Conservation (phyloP, 306 rosid genomes). For the Fragaria vesca region DNA sequence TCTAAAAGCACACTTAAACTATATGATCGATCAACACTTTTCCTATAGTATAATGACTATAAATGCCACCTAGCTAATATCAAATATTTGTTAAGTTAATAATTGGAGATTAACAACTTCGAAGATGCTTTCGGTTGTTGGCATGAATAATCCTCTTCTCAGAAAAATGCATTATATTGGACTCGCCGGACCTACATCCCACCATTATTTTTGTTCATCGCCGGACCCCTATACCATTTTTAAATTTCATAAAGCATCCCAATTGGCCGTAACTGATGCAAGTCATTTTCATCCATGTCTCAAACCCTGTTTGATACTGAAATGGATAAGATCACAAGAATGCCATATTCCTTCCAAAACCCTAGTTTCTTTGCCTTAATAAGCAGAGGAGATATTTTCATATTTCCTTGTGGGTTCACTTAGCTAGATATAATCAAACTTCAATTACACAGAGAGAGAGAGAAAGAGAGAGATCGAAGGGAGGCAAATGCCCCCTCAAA, state of each 20-base stretch:
- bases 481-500: constrained; percentile 3
- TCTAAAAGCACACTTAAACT: no score
- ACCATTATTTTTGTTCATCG: background rate
- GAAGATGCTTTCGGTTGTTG: no score
- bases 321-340: constrained; percentile 1
- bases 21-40: no score
- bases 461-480: background rate
- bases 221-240: background rate
- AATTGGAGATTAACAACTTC: no score
- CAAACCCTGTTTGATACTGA: background rate
- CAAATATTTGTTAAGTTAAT: no score
- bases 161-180: background rate
- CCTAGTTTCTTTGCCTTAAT: background rate
- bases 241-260: background rate
- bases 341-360: background rate
- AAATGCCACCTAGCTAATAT: no score
- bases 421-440: background rate
- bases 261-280: background rate
- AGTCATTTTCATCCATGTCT: background rate
- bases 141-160: background rate
- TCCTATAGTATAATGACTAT: no score
- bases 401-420: constrained; percentile 1
- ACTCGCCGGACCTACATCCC: background rate
- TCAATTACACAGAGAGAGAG: background rate
- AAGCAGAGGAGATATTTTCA: background rate